Base-by-base conservation (phyloP, 257 asterid species). In the Rauvolfia tetraphylla region DNA sequence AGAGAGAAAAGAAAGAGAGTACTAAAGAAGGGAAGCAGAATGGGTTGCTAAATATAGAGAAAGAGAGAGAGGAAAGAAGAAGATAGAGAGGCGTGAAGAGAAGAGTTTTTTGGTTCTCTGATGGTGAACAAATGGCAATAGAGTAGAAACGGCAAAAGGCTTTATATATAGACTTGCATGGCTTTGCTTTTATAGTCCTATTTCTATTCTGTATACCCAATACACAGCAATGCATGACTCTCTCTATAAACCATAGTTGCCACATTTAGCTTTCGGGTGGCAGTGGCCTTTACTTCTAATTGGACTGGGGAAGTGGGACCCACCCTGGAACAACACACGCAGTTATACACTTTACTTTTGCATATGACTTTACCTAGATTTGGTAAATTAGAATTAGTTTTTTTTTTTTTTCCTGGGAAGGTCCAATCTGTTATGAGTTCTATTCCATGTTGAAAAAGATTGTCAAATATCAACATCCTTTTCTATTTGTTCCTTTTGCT, bases 111-210 rank as follows among this genome's bases (percentile, higher is more conserved):
- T 78, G 22, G 41, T 77, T 22, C 23, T 8, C 83, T 65, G 61
- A 63, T 36, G 22, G 76, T 74, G 74, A 53, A 87, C 91, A 90
- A 87, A 87, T 92, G 94, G 94, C 91, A 89, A 66, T 34, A 57
- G 34, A 39, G 57, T 81, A 81, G 90, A 86, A 88, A 85, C 91
- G 91, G 93, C 92, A 87, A 68, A 6, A 87, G 85, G 83, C 22
- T 44, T 67, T n/a, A 85, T 89, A 90, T 90, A 85, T 87, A 90
- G 90, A 81, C 75, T 38, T 88, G 88, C 89, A 89, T 89, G 90
- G 77, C 80, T 70, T 63, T 81, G 75, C 81, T 78, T 79, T 78
- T 76, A 80, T 83, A 81, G 86, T 82, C 49, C 0, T 57, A 7
- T 29, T 39, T 74, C 46, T 34, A 34, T 39, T 78, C 46, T 66